These are phyloP conservation scores for Begonia fuchsioides DNA, from an alignment of 306 rosid genomes.

Conservation along the genomic window DNA sequence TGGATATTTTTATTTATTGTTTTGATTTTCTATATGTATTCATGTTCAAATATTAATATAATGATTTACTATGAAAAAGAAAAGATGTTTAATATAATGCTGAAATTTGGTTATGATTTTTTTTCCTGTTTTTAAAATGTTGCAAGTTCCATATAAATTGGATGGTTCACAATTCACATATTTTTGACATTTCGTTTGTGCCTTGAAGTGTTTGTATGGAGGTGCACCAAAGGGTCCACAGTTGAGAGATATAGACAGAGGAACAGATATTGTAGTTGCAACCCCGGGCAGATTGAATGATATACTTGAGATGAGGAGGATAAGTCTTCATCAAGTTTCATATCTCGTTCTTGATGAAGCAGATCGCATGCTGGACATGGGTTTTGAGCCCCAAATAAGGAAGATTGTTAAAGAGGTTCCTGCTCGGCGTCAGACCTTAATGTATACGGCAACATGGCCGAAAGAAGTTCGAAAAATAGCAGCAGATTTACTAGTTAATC, in stretches of 20 bases:
- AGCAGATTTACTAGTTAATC: constrained; percentile 79
- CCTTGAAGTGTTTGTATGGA: constrained; percentile 74
- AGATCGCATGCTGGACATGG: constrained; percentile 99
- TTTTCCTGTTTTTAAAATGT: background rate
- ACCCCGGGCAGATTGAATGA: constrained; percentile 99
- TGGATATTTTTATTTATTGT: no score
- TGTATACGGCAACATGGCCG: constrained; percentile 99
- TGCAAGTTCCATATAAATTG: background rate
- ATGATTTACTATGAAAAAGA: no score
- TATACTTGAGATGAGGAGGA: constrained; percentile 93
- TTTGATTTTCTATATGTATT: no score
- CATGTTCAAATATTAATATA: no score
- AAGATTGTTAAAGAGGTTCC: constrained; percentile 95
- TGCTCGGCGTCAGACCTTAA: constrained; percentile 88
- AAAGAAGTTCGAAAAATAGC: constrained; percentile 98
- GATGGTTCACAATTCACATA: constrained; percentile 2
- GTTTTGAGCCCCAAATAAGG: constrained; percentile 98
- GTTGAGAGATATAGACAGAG: constrained; percentile 83
- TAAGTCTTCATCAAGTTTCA: constrained; percentile 80
- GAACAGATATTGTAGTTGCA: constrained; percentile 93
- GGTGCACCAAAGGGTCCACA: constrained; percentile 99
- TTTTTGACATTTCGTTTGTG: background rate
- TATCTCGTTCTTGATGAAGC: constrained; percentile 96
- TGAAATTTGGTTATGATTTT: background rate
- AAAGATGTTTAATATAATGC: no score